Base-by-base conservation (phyloP, 257 asterid species). In the Misopates orontium region DNA sequence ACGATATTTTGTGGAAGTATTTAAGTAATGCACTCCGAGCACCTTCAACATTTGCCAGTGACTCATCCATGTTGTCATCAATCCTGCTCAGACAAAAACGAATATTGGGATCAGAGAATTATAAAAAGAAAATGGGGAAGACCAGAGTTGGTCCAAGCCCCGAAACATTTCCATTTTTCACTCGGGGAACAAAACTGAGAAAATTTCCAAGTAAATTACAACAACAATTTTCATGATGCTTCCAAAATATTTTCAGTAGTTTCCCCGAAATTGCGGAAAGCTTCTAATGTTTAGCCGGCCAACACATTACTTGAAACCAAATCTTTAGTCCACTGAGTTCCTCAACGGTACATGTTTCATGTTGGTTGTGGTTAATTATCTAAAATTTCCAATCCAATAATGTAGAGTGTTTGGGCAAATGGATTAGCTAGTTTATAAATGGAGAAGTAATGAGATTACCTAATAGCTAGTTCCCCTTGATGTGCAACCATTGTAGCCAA, bases 401-500 rank as follows among this genome's bases (percentile, higher is more conserved):
- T 9, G 6, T 2, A 2, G 6, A 6, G 6, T 2, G 42, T 8
- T 36, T 1, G 42, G 42, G 6, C n/a, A 63, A 42, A 55, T 6
- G 56, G 32, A 1, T 31, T 62, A 28, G 28, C 45, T 10, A 19
- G 19, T 50, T 36, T 68, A 55, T 57, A 56, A 41, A 68, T 17
- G 49, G 42, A 51, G 7, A 45, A n/a, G 55, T 44, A 18, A 5
- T 6, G 31, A 28, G 14, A 12, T 70, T 60, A 85, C 96, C 96
- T 87, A 67, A 90, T 85, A 16, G 96, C 95, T 64, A 87, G 84
- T 68, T 90, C 97, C 21, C 97, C 96, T 81, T 90, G 97, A 48
- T 87, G 90, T 19, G 95, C 88, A 47, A 87, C 96, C 97, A 90
- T 85, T 44, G 96, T 87, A 55, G 97, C 97, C 65, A 90, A 78